Evolutionary conservation across 139 green algal species (phyloP).

Genomic region (Chlamydomonas sp.): DNA sequence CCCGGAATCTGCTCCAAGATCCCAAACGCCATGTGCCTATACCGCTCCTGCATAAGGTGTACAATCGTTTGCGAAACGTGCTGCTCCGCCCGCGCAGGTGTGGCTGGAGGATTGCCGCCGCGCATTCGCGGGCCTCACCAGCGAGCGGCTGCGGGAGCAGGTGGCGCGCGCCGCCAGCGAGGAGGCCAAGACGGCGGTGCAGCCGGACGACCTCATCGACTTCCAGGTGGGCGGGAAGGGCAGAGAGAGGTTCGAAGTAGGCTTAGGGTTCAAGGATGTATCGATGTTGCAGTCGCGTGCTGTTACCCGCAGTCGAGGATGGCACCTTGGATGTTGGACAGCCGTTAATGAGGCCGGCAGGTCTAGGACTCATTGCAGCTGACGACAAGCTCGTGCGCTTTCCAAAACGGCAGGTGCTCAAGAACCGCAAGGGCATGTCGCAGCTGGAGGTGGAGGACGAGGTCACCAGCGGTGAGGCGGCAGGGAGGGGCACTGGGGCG

Average conservation of each 20-base stretch:
- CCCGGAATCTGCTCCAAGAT: no score
- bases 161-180: constrained; percentile 59
- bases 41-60: no score
- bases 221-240: constrained; percentile 8
- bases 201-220: constrained; percentile 71
- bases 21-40: no score
- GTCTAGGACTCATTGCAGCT: constrained; percentile 62
- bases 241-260: background rate
- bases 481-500: background rate
- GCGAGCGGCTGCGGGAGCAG: constrained; percentile 67
- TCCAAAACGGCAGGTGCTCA: constrained; percentile 62
- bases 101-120: constrained; percentile 87
- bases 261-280: no score
- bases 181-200: constrained; percentile 23
- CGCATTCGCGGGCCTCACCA: constrained; percentile 85
- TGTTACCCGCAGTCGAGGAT: no score
- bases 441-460: constrained; percentile 94
- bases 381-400: no score
- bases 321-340: no score
- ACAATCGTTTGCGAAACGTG: no score
- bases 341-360: background rate
- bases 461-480: constrained; percentile 58
- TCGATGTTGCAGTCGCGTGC: no score
- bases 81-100: constrained; percentile 39
- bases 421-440: constrained; percentile 77